Evolutionary conservation across 176 grass and related monocot genomes (phyloP), one percentile per base, ranked within the genome.

Genomic region (Paspalum notatum): DNA sequence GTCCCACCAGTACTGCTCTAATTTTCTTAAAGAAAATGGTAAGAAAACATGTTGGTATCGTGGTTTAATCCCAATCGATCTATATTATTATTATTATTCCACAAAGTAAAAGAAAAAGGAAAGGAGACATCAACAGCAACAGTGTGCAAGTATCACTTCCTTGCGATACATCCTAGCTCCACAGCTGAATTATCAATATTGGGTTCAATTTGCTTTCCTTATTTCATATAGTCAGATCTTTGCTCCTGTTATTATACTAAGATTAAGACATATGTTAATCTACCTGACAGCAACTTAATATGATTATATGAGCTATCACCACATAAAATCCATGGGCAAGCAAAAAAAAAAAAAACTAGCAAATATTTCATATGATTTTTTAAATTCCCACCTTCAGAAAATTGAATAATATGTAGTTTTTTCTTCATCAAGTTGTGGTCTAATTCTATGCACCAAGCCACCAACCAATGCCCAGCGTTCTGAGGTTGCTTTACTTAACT

Each of bases 401-500:
- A 20, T 44, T 32, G 21, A 78, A 71, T 17, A 37, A 62, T 17
- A 16, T 47, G 42, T 67, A 57, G 17, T 76, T 55, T 66, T 47
- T 44, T 39, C 25, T 47, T 76, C 50, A 26, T 68, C 39, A 67
- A 47, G 48, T 68, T 76, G 41, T 68, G 54, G 12, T 9, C 5
- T 68, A 76, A 55, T 68, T 54, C 17, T 39, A 47, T 49, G 82
- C 61, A 52, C 41, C 8, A 14, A 42, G 15, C 8, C 61, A 52
- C 41, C 8, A 14, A 42, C 21, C 8, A 42, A 53, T 18, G 45
- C 57, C 32, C 49, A 72, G 32, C 39, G 75, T 78, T 52, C 18
- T 62, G 39, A 25, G 68, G 17, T 15, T 73, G 54, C 32, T 82
- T 51, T 62, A 24, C 53, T 22, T 21, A 84, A 39, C 41, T 68